Base-by-base conservation (phyloP, 2,329 filamentous ascomycete species). In the Dryadomyces quercivorus region DNA sequence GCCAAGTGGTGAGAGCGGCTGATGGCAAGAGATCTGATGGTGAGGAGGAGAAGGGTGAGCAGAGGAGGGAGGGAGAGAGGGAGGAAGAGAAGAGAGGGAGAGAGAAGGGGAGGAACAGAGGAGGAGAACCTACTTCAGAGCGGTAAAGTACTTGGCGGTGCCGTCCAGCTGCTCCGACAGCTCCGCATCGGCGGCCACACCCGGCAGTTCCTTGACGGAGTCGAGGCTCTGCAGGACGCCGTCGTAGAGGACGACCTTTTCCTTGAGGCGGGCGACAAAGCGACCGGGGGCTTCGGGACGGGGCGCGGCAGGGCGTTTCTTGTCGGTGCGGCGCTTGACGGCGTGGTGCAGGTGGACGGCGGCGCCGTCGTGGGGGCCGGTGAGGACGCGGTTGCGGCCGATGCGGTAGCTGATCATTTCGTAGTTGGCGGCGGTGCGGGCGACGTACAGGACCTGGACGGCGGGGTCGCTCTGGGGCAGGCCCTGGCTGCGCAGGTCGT, bases 391-490 rank as follows among this genome's bases (percentile, higher is more conserved):
- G 68, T 98, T 97, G 50, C 93, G 84, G 26, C 92, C 92, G 59
- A 97, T 88, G 66, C 93, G 81, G 91, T 91, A 97, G 64, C 88
- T 91, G 55, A 98, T 86, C 69, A 96, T 82, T 60, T 88, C 88
- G 67, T 95, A 97, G 68, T 93, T 95, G 55, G 97, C 88, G 1
- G 92, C 90, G 0, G 94, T 94, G 58, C 87, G 85, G 3, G 91
- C 95, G 56, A 98, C 86, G 61, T 95, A 91, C 48, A 98, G 73
- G 62, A 90, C 84, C 70, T 98, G 93, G 83, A 98, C 90, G 55
- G 89, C 82, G 40, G 81, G 72, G 64, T 98, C 92, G 55, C 88
- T 84, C 66, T 89, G 87, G 21, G 88, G 80, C 15, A 95, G 81
- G 1, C 89, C 87, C 66, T 98, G 93, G 57, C 80, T 83, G 51